Evolutionary conservation across 257 asterid genomes (phyloP), one percentile per base, ranked within the genome.

Genomic region (Solanum acaule): DNA sequence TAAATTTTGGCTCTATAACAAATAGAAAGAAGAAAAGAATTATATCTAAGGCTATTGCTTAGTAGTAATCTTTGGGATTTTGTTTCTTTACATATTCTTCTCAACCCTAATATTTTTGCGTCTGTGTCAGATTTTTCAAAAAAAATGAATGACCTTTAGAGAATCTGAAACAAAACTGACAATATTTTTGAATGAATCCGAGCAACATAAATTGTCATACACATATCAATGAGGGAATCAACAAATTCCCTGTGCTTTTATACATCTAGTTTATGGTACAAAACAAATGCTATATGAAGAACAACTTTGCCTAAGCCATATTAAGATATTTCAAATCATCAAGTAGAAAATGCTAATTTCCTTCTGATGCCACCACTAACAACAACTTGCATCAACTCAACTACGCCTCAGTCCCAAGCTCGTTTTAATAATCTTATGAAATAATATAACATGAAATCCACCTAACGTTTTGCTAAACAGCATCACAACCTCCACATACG

Each of bases 401-500:
- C 34, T 40, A 78, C 37, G 34, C n/a, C 61, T 78, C 61, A 40
- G 1, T 40, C 34, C 35, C 84, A 78, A 78, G 7, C 84, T 40
- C n/a, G 13, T 78, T 1, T 23, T 46, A 23, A 6, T 75, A 73
- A n/a, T 75, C 83, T 59, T 73, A 75, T 37, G 18, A 22, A 37
- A 40, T n/a, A 38, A 23, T 23, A 23, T 4, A 15, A 4, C 85
- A 46, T 4, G 49, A 49, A 22, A 31, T 27, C 86, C 13, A 75
- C 31, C 22, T 16, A 4, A 25, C 7, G 27, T 23, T 61, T 38
- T 14, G 20, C 92, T 90, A 96, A 85, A 59, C 27, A 59, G 93
- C 97, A 77, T 84, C 93, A 83, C 98, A 94, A 15, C 99, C 98
- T 23, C 99, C 95, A 65, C 99, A 96, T 31, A 94, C 93, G 52